phyloP scores from a whole-genome alignment of 208 protist species.

The Leishmania martiniquensis region DNA sequence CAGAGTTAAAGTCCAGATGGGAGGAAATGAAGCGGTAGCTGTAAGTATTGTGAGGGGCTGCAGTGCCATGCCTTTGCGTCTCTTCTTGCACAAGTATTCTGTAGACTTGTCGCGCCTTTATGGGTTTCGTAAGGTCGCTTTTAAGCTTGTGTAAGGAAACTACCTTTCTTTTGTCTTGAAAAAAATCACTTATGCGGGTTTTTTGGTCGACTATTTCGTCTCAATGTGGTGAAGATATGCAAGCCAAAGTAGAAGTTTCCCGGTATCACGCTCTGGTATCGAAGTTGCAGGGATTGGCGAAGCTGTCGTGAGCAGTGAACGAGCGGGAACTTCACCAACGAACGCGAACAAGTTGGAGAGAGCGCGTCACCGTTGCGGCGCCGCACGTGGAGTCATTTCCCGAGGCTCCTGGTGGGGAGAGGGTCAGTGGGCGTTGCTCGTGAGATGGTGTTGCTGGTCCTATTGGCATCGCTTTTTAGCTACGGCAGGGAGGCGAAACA shows the following conservation, averaged over 20 bases:
- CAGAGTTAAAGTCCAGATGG: conserved; percentile 60
- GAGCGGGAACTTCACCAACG: neutral
- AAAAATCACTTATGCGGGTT: neutral
- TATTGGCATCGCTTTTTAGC: neutral
- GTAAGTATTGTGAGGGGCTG: neutral
- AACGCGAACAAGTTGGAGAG: neutral
- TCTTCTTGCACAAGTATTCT: neutral
- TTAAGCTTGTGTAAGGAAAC: conserved; percentile 5
- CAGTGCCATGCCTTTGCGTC: neutral
- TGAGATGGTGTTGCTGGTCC: neutral
- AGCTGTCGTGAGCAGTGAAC: neutral
- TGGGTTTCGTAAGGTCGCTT: conserved; percentile 13
- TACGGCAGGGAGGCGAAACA: neutral
- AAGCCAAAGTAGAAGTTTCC: neutral
- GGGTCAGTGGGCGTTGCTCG: neutral
- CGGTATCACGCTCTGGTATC: neutral
- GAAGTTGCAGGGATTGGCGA: neutral
- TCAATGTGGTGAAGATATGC: neutral
- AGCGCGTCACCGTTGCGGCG: neutral
- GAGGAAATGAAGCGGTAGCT: conserved; percentile 73
- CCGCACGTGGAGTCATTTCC: neutral
- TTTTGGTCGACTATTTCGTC: conserved; percentile 10
- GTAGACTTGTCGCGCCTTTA: conserved; percentile 7
- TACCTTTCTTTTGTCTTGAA: conserved; percentile 11
- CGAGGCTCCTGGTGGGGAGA: too few species aligned